Conservation (phyloP, 306 rosid species). For the Sicyos edulis region DNA sequence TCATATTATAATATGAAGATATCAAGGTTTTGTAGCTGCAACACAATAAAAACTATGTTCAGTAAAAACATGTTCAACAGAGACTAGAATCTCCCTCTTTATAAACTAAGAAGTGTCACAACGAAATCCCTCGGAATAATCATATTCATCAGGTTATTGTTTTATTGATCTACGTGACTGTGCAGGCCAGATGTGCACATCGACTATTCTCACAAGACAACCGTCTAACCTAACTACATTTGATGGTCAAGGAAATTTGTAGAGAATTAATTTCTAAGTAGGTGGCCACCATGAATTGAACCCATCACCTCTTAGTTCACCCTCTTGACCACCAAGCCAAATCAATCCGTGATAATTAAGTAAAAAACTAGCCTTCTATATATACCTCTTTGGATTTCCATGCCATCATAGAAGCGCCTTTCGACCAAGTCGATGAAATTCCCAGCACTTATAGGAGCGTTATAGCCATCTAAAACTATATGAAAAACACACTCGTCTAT, state of each 20-base stretch:
- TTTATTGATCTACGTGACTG: no score
- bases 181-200: no score
- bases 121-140: background rate
- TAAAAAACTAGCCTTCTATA: slow-evolving; percentile 22
- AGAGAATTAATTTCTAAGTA: no score
- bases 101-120: background rate
- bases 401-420: slow-evolving; percentile 89
- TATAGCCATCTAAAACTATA: slow-evolving; percentile 89
- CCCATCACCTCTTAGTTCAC: no score
- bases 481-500: slow-evolving; percentile 73
- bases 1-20: slow-evolving; percentile 7
- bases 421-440: slow-evolving; percentile 89
- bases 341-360: no score
- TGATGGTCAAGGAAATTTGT: no score
- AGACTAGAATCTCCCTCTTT: background rate
- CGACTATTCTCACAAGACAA: no score
- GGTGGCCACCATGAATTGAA: no score
- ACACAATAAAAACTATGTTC: background rate
- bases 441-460: slow-evolving; percentile 91
- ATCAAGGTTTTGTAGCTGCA: background rate
- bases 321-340: no score
- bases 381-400: slow-evolving; percentile 97
- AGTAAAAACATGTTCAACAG: background rate
- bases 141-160: background rate
- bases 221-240: no score